Evolutionary conservation across 1,284 basidiomycete genomes (phyloP), one percentile per base, ranked within the genome.

Genomic region (Tylopilus orsonianus): DNA sequence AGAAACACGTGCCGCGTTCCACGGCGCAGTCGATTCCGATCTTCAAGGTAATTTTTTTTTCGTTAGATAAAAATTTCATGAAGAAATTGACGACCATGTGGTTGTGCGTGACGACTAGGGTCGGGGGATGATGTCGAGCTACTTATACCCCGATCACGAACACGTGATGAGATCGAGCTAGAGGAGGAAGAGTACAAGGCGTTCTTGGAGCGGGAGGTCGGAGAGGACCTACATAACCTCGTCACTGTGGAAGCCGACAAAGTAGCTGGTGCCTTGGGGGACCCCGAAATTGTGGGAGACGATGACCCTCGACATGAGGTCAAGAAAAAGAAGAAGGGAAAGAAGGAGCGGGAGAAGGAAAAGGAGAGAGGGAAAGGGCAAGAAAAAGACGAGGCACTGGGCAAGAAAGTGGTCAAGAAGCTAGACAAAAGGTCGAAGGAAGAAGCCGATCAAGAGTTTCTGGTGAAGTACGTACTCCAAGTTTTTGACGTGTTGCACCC

Each of bases 1-100:
- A 36, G 92, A 97, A 65, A 93, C 92, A 0, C 90, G 93, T 29
- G 78, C 83, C 2, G 95, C 90, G 0, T 95, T 96, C 66, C 79
- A 81, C 46, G 66, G 71, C 2, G 80, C 81, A 29, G 71, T 75
- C 2, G 69, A 50, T 22, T 23, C 35, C 0, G 49, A 50, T 0
- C 22, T 2, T 30, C 52, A 53, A 53, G 61, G 62, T 59, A 54
- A 22, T 16, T 48, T 33, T 20, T 9, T 35, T 35, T 53, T 9
- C 23, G 4, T 19, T 20, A n/a, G n/a, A n/a, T n/a, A n/a, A n/a
- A n/a, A n/a, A n/a, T n/a, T n/a, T n/a, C n/a, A n/a, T n/a, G n/a
- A n/a, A 16, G 10, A 3, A 4, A 29, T 34, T 50, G 36, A 55
- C 37, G 8, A 29, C n/a, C 8, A 4, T 13, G 30, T 44, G 32